phyloP scores from a whole-genome alignment of 2,329 filamentous ascomycete species.

The Ascochyta clinopodiicola region DNA sequence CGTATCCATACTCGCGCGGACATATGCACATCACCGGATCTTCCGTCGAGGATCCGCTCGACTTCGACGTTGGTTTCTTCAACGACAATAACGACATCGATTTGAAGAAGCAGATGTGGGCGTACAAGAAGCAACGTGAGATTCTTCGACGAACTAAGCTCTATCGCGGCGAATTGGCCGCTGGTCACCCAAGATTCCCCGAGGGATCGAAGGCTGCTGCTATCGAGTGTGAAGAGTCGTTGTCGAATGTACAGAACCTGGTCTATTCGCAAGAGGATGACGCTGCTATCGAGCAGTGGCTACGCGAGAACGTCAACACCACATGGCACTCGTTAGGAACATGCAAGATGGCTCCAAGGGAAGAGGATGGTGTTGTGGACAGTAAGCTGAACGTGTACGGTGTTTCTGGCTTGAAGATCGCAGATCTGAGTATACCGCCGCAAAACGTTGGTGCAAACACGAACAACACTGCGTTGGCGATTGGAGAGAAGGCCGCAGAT shows the following conservation, averaged over 20 bases:
- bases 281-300: slow-evolving; percentile 50
- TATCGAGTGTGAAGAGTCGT: slow-evolving; percentile 17
- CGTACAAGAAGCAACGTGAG: slow-evolving; percentile 70
- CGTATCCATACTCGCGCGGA: slow-evolving; percentile 68
- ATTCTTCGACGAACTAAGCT: slow-evolving; percentile 62
- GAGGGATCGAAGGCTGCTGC: slow-evolving; percentile 25
- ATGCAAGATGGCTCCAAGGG: slow-evolving; percentile 43
- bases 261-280: slow-evolving; percentile 43
- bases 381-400: slow-evolving; percentile 38
- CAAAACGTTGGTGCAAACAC: slow-evolving; percentile 56
- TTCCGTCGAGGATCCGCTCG: slow-evolving; percentile 54
- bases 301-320: slow-evolving; percentile 43
- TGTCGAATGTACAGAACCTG: slow-evolving; percentile 23
- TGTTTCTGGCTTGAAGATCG: slow-evolving; percentile 46
- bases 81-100: slow-evolving; percentile 63
- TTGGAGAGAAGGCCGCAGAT: slow-evolving; percentile 43
- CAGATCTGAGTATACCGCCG: slow-evolving; percentile 52
- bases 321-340: slow-evolving; percentile 45
- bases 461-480: slow-evolving; percentile 54
- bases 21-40: slow-evolving; percentile 64
- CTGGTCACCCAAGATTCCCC: slow-evolving; percentile 45
- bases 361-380: slow-evolving; percentile 41
- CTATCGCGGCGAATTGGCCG: slow-evolving; percentile 54
- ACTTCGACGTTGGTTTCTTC: slow-evolving; percentile 67
- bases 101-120: slow-evolving; percentile 65